Evolutionary conservation across 768 basidiomycete genomes (phyloP), one percentile per base, ranked within the genome.

Genomic region (Cytidiella melzeri): DNA sequence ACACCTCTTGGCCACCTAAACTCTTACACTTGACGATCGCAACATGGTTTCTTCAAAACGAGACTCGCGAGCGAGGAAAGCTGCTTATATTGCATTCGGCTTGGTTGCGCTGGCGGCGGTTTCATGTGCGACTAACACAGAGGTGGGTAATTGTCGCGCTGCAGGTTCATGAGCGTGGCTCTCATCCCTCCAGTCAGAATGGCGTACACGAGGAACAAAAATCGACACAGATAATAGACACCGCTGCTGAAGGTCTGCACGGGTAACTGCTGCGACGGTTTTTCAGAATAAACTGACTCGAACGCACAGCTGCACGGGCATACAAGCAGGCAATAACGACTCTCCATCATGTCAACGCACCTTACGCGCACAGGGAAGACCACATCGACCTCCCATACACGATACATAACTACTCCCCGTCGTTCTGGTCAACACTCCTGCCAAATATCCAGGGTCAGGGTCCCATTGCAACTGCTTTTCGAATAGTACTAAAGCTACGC

Each of bases 381-480:
- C 72, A 79, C 2, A 69, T 70, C 5, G 50, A 51, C 26, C 51
- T 60, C 4, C 67, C 75, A 19, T 68, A 73, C 12, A 71, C 70
- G 9, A 68, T 72, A 21, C 62, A 66, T 30, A 60, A 65, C 15
- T 69, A 68, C 41, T 63, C 75, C 2, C 72, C 69, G 51, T 83
- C 82, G 12, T 66, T 87, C 28, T 65, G 89, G 15, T 80, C 82
- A 2, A 75, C 79, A 0, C 72, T 89, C 46, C 67, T 88, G 11
- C 87, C 89, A 0, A 85, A 75, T 56, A 67, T 79, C 19, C 87
- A 89, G 61, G 86, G 84, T 2, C 84, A 85, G 63, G 87, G 86
- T 3, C 88, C 89, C 5, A 62, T 91, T 27, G 84, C 81, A 23
- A 84, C 78, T 54, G 73, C 76, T 4, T 60, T 87, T 41, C 83